Percentiles rank a stretch among this genome's conserved stretches.
phyloP scores from a whole-genome alignment of 2,329 filamentous ascomycete genomes.

The Nothomitra cinnamomea region DNA sequence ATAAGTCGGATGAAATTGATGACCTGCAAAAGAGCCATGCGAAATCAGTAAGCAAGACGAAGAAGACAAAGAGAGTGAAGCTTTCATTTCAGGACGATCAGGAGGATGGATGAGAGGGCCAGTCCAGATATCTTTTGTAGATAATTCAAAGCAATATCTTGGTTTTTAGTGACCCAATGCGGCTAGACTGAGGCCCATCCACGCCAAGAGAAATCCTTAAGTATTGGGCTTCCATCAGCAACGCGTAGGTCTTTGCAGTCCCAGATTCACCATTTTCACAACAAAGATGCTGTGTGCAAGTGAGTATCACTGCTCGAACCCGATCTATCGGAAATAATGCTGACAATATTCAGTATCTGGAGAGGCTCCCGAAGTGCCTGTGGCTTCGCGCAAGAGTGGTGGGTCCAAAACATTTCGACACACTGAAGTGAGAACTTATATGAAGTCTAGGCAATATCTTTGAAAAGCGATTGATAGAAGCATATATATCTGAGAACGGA shows the following conservation, averaged over 20 bases:
- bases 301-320: conserved; percentile 27
- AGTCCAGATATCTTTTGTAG: background rate
- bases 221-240: background rate
- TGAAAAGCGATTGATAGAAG: conserved; percentile 87
- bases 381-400: conserved; percentile 91
- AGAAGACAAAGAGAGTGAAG: conserved; percentile 16
- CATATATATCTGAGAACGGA: conserved; percentile 83
- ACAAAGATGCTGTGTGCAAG: conserved; percentile 48
- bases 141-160: background rate
- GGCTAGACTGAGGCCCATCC: background rate
- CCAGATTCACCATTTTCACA: conserved; percentile 5
- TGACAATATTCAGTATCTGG: conserved; percentile 56
- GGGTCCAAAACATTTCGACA: conserved; percentile 22
- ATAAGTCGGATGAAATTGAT: conserved; percentile 9
- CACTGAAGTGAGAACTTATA: conserved; percentile 10
- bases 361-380: conserved; percentile 86
- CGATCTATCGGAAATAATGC: background rate
- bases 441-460: conserved; percentile 56
- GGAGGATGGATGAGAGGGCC: background rate
- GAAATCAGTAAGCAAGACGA: conserved; percentile 15
- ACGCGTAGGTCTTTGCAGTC: background rate
- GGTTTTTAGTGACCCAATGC: background rate
- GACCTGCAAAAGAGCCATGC: conserved; percentile 1
- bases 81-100: conserved; percentile 12
- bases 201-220: background rate